Evolutionary conservation across 192 early-diverging fungal genomes (phyloP), one percentile per base, ranked within the genome.

Genomic region (Backusella circina): DNA sequence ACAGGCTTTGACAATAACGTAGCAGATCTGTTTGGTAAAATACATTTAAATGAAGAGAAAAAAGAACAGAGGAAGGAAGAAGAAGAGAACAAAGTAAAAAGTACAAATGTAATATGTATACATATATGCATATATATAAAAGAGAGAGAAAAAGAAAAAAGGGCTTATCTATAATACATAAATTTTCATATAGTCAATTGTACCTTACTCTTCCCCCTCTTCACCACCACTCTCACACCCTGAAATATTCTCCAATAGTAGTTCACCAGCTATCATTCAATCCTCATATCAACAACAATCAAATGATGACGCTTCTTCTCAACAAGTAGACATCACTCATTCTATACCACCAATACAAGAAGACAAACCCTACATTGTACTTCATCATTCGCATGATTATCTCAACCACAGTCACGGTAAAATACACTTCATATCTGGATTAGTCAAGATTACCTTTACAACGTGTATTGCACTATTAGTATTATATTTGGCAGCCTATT

Each of bases 401-500:
- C 54, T 61, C 4, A 61, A 61, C 54, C 38, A 70, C 16, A 70
- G 69, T 8, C 37, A 70, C 6, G 37, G 69, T 31, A 44, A 21
- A 8, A 44, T 70, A 8, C 16, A 70, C 9, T 70, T 30, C 16
- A 5, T 70, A 1, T 38, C 69, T 0, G 69, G 69, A 31, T 12
- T 70, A 1, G 33, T 70, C 1, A 41, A 31, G 13, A 70, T 70
- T 4, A 5, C 39, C 21, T 30, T 26, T 31, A 9, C 28, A 15
- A 9, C 38, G 7, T 28, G 15, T 5, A 30, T 70, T n/a, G 26
- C 37, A 23, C 23, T 33, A 2, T 26, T 70, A 15, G 8, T 41
- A 9, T 15, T 76, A 26, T 78, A 74, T 28, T 23, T 78, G 9
- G 7, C 36, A 13, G 26, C 67, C 15, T 47, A 74, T 23, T 73